These are phyloP conservation scores for Aurantiochytrium sp. DNA, from an alignment of 108 stramenopile genomes.

Conservation along the genomic window DNA sequence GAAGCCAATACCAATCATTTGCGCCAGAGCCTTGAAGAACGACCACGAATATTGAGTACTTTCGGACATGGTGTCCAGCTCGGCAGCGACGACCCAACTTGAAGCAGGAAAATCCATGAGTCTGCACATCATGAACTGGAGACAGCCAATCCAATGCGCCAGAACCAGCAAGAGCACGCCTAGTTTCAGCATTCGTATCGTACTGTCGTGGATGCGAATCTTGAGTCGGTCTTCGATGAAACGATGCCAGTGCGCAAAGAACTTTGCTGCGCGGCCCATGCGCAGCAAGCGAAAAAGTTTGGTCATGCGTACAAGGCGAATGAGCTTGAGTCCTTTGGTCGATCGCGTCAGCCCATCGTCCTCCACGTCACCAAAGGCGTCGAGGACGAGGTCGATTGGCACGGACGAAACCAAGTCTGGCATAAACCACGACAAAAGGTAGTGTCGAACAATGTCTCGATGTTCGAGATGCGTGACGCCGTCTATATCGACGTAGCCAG, in stretches of 20 bases:
- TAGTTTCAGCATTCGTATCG: constrained; percentile 47
- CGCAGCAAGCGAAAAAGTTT: constrained; percentile 59
- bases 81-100: constrained; percentile 52
- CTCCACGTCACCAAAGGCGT: neutral
- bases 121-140: constrained; percentile 52
- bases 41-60: constrained; percentile 53
- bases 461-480: constrained; percentile 49
- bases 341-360: neutral
- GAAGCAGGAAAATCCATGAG: constrained; percentile 49
- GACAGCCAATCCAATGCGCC: constrained; percentile 62
- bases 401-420: constrained; percentile 43
- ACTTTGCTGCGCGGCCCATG: constrained; percentile 44
- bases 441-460: constrained; percentile 39
- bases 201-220: constrained; percentile 50
- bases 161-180: constrained; percentile 34
- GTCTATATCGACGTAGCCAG: constrained; percentile 50
- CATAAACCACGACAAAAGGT: constrained; percentile 55
- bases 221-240: constrained; percentile 50
- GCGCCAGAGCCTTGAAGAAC: constrained; percentile 58
- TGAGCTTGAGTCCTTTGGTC: constrained; percentile 47
- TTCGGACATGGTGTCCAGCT: constrained; percentile 32
- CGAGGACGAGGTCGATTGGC: constrained; percentile 25
- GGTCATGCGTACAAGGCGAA: constrained; percentile 50
- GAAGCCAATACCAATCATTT: constrained; percentile 66
- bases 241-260: constrained; percentile 34